Evolutionary conservation across 208 protist genomes (phyloP), one percentile per base, ranked within the genome.

Genomic region (Leishmania aethiopica): DNA sequence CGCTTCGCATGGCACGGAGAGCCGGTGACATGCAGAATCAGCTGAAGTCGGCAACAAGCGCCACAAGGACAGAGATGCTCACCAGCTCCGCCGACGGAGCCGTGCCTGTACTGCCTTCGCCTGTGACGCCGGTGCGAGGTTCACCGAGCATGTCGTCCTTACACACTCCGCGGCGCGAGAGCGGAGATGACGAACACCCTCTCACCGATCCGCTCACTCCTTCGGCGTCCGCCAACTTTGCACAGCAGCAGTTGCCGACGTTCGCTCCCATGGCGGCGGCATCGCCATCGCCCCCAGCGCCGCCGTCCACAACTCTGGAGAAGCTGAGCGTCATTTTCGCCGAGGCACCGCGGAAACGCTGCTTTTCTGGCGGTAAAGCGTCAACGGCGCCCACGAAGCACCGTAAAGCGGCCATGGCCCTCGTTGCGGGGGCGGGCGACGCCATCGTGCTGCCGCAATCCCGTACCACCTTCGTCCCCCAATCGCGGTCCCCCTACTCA

Each of bases 371-470:
- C 5, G 49, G 35, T 4, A 74, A 71, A 51, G 32, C 69, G 35
- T 64, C 47, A n/a, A 74, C 75, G 49, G 49, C 47, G 0, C 49
- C 82, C 7, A 85, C 81, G 72, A 81, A 49, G 82, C 71, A 74
- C 70, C 72, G 77, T 73, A 75, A 78, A 42, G 77, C 71, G 1
- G 51, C 60, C 22, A 64, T 81, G 47, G 77, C 77, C 1, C 47
- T 78, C 40, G 72, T 75, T 15, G 49, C 57, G 22, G 77, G 72
- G 7, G 59, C 77, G 0, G 49, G n/a, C 40, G 77, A 81, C 45
- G 45, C 76, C 60, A 64, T 78, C 51, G 75, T 64, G 17, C n/a
- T 75, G 35, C 42, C 47, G 60, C 67, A 47, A 2, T 78, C 71
- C 28, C 75, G 77, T 53, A 59, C 22, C 35, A 69, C 70, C 35